Conservation (phyloP, 23 red algal genomes). For the Gracilaria gracilis region DNA sequence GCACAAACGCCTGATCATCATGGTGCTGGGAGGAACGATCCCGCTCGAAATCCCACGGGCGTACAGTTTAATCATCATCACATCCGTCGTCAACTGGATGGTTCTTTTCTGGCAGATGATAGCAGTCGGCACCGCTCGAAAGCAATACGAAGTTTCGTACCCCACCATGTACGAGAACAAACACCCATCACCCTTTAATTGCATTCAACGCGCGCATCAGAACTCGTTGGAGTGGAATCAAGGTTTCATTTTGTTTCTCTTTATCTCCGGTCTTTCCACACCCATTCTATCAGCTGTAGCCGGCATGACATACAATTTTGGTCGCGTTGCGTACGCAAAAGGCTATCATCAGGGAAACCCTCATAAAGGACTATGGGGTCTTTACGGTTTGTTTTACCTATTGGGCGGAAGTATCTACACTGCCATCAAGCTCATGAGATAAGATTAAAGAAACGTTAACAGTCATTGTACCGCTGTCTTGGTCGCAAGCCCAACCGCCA, state of each 20-base stretch:
- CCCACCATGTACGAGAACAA: slow-evolving; percentile 88
- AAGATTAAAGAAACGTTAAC: background rate
- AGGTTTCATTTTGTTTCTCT: slow-evolving; percentile 73
- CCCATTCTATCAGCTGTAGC: slow-evolving; percentile 67
- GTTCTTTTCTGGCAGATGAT: slow-evolving; percentile 85
- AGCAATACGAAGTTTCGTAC: slow-evolving; percentile 74
- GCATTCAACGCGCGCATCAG: slow-evolving; percentile 86
- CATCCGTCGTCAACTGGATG: slow-evolving; percentile 71
- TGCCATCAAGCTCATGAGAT: slow-evolving; percentile 46
- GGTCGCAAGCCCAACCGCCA: slow-evolving; percentile 56
- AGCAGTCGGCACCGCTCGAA: slow-evolving; percentile 68
- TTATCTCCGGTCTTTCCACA: slow-evolving; percentile 66
- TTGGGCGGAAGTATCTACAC: slow-evolving; percentile 61
- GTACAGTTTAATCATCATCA: slow-evolving; percentile 70
- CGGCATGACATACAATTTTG: slow-evolving; percentile 81
- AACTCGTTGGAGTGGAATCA: slow-evolving; percentile 83
- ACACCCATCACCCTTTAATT: slow-evolving; percentile 72
- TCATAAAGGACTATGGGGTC: slow-evolving; percentile 79
- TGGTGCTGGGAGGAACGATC: slow-evolving; percentile 19
- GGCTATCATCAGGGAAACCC: slow-evolving; percentile 84
- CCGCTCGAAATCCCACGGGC: slow-evolving; percentile 40
- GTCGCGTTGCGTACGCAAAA: slow-evolving; percentile 77
- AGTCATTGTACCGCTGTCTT: slow-evolving; percentile 19
- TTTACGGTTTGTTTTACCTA: slow-evolving; percentile 80
- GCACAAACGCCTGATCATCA: background rate